Evolutionary conservation across 495 filamentous ascomycete genomes (phyloP), one percentile per base, ranked within the genome.

Genomic region (Cenococcum geophilum): DNA sequence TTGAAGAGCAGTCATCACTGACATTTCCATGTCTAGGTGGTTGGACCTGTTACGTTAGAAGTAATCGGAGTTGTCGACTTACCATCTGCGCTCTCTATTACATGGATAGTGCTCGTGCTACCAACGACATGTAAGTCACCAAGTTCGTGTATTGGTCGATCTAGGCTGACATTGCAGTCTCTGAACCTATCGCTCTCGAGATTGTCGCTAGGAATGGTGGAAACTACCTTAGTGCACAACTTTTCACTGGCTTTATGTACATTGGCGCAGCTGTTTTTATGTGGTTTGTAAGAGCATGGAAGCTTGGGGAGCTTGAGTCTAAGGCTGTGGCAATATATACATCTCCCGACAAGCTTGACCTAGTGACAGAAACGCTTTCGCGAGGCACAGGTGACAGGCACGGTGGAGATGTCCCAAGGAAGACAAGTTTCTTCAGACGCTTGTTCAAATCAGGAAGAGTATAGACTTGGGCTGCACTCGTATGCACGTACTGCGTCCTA

Each of bases 11-110:
- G 11, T 45, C 14, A 27, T 23, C 25, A 23, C 49, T 52, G 23
- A 52, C 20, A 25, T 52, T 23, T 27, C 4, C 14, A 18, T 32
- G 5, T 27, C 20, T 52, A 52, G 49, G 49, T 82, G 5, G 76
- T 88, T 20, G 85, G 79, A 2, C 90, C 90, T 0, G 85, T 95
- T 12, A 78, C 83, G 20, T 86, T 86, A 0, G 90, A 95, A 69
- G 84, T 93, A 21, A 83, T 93, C 36, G 89, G 88, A 1, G 67
- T 95, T 12, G 76, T 79, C 65, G 76, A 89, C 49, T 76, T 92
- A 1, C 89, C 89, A 25, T 82, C 86, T 37, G 83, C 82, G 0
- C 72, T 93, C 21, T 87, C 84, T 35, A 82, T 93, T n/a, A 80
- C 83, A 20, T 95, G 90, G 90, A 69, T 93, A 20, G 72, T 81